phyloP scores from a whole-genome alignment of 2,329 filamentous ascomycete species.

The Xylaria polymorpha region DNA sequence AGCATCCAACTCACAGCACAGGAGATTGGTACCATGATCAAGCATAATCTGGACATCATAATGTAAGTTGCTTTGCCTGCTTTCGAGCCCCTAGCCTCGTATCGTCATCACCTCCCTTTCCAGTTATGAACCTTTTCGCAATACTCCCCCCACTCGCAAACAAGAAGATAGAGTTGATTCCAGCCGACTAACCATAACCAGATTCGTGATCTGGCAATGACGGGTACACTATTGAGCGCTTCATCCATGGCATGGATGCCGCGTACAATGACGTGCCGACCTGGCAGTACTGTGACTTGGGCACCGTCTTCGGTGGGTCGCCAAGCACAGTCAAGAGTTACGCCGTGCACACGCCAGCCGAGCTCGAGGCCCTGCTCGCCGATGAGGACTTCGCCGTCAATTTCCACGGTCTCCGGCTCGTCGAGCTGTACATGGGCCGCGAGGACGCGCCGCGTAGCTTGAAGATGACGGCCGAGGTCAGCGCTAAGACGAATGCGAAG shows the following conservation, averaged over 20 bases:
- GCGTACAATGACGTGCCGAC: slow-evolving; percentile 82
- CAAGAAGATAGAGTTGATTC: background rate
- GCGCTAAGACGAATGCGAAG: slow-evolving; percentile 72
- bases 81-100: background rate
- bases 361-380: slow-evolving; percentile 73
- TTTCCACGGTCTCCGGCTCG: slow-evolving; percentile 70
- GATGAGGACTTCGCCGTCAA: slow-evolving; percentile 70
- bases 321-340: slow-evolving; percentile 66
- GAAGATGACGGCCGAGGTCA: slow-evolving; percentile 76
- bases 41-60: slow-evolving; percentile 78
- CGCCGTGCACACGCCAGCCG: slow-evolving; percentile 74
- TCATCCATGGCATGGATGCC: slow-evolving; percentile 85
- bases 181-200: slow-evolving; percentile 44
- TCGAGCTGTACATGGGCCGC: slow-evolving; percentile 84
- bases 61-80: slow-evolving; percentile 65
- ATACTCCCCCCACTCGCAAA: background rate
- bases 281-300: slow-evolving; percentile 79
- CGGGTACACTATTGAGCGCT: slow-evolving; percentile 89
- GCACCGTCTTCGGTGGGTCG: slow-evolving; percentile 72
- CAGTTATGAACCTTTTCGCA: background rate
- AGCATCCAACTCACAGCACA: slow-evolving; percentile 87
- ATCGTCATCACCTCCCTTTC: background rate
- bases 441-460: slow-evolving; percentile 80
- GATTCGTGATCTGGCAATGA: slow-evolving; percentile 89
- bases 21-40: slow-evolving; percentile 85